Evolutionary conservation across 1,139 yeast genomes (phyloP), one percentile per base, ranked within the genome.

Genomic region (Yamadazyma trypodendri): DNA sequence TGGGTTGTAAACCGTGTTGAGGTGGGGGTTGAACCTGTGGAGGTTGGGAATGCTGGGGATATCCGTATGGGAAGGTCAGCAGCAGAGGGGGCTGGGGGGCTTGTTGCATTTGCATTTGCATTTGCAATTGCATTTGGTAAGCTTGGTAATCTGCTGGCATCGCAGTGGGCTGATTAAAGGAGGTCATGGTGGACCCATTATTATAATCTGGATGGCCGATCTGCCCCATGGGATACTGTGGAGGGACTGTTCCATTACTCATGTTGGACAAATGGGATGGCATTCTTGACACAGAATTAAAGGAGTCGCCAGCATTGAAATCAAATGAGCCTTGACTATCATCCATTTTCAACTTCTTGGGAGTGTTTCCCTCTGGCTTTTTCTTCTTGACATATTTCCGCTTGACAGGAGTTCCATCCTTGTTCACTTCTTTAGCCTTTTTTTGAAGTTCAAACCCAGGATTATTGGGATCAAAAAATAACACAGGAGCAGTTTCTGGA

Each of bases 401-500:
- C 43, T 71, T 71, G n/a, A 65, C 61, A 2, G 72, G 75, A 16
- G 74, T 65, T 10, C 71, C 68, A 37, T 67, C 73, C 44, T 68
- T 68, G 38, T 64, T 61, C 22, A 57, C 47, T 14, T 66, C 70
- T 51, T 75, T 77, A 16, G 65, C 54, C 50, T 77, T 75, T 41
- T 70, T 67, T 12, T 74, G 72, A 13, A 80, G 59, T 9, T 59
- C 65, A 38, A 78, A 66, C 40, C 69, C 66, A 10, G 73, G 71
- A 35, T 78, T 78, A 39, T 65, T 64, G 18, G 73, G 60, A 42
- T 71, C 74, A 42, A 77, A 68, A 39, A 65, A 66, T 40, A 79
- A 54, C 3, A 79, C 77, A 0, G 80, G 79, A 1, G 81, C 82
- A 47, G 72, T 63, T 24, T 75, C 78, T 27, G 77, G 73, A 2